Percentiles rank a stretch among this genome's conserved stretches.
These are phyloP conservation scores for Endoconidiophora laricicola DNA, from an alignment of 2,329 filamentous ascomycete genomes.

Conservation along the genomic window DNA sequence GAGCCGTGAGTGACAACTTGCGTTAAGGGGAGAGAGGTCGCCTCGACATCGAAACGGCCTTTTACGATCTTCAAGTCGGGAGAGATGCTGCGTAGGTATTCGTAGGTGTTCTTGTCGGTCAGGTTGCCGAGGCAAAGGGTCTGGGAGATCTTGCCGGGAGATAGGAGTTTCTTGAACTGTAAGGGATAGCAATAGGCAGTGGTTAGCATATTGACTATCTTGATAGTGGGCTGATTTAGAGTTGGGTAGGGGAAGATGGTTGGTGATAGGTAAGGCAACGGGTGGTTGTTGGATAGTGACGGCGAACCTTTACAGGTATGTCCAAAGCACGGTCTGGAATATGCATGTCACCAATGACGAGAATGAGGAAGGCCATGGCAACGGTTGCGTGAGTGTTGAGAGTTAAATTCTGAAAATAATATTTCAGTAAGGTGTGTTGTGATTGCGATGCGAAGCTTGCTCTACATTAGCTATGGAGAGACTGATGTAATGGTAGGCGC, in stretches of 20 bases:
- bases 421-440: neutral
- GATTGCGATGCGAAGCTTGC: too few relatives aligned
- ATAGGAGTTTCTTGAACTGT: conserved; percentile 73
- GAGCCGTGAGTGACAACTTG: conserved; percentile 50
- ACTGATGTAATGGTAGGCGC: too few relatives aligned
- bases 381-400: neutral
- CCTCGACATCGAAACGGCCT: conserved; percentile 50
- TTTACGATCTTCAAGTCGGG: conserved; percentile 57
- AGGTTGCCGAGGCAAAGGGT: conserved; percentile 67
- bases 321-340: conserved; percentile 85
- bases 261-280: neutral
- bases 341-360: conserved; percentile 85
- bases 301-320: conserved; percentile 66
- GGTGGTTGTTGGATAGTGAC: neutral
- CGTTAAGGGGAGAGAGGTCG: conserved; percentile 45
- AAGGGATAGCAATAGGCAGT: neutral
- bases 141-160: conserved; percentile 68
- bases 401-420: too few relatives aligned
- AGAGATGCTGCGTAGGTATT: conserved; percentile 59
- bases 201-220: neutral
- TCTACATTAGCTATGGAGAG: too few relatives aligned
- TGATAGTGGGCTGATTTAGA: neutral
- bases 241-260: neutral
- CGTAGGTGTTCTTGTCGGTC: conserved; percentile 64
- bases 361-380: conserved; percentile 74